phyloP scores from a whole-genome alignment of 2,329 filamentous ascomycete genomes.

The Fusarium sp. region DNA sequence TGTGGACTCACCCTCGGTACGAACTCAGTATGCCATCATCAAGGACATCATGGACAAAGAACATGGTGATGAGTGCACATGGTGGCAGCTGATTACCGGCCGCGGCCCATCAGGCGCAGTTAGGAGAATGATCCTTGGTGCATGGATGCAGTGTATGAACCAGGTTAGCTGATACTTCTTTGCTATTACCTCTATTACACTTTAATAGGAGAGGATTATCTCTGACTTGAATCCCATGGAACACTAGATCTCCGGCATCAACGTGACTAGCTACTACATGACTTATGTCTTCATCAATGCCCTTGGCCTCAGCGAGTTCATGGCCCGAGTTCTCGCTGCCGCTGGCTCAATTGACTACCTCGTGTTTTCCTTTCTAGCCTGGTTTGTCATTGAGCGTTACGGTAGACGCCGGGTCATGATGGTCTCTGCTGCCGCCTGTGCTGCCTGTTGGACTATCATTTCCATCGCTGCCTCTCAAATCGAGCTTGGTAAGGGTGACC shows the following conservation, averaged over 20 bases:
- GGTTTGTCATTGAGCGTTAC: neutral
- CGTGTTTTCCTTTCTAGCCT: neutral
- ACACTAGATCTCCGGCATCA: constrained; percentile 2
- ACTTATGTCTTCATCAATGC: constrained; percentile 1
- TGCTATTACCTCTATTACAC: neutral
- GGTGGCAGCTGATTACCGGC: neutral
- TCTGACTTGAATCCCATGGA: no score
- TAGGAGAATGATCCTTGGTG: constrained; percentile 1
- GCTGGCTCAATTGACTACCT: neutral
- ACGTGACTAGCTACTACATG: constrained; percentile 2
- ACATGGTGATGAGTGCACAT: constrained; percentile 1
- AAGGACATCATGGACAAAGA: constrained; percentile 3
- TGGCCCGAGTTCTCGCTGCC: neutral
- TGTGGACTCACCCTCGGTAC: neutral
- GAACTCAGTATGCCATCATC: constrained; percentile 2
- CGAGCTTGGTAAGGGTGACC: neutral
- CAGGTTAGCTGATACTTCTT: neutral
- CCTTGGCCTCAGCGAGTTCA: neutral
- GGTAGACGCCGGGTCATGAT: neutral
- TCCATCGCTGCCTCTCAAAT: constrained; percentile 1
- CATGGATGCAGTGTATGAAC: constrained; percentile 6
- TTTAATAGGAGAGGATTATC: neutral
- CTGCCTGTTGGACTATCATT: neutral
- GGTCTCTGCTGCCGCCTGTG: neutral
- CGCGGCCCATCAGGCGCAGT: constrained; percentile 2